Base-by-base conservation (phyloP, 345 rosid genomes). In the Ricinus communis region DNA sequence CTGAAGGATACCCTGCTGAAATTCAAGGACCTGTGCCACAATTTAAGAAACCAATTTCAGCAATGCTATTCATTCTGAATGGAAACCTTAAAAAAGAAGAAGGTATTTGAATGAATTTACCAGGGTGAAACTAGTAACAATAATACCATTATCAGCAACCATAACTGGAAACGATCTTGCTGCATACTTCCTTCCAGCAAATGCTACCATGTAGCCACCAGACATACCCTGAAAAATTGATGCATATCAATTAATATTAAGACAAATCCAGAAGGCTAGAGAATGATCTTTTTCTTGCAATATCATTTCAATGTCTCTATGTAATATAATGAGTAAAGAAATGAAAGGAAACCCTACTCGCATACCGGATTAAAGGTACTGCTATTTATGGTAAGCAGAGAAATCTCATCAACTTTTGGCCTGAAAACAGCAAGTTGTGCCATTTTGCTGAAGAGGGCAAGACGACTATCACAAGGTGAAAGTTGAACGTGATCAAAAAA, bases 381-480 rank as follows among this genome's bases (percentile, higher is more conserved):
- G 73, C 76, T 77, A 19, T 84, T 79, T 82, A 95, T 71, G 73
- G 97, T 84, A n/a, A 95, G 92, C 68, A 91, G 91, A 62, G 99
- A 85, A 53, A 91, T 81, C 82, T 95, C 91, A 11, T 95, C 97
- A 5, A 91, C 89, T 75, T 80, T 82, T 0, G 97, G 97, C 82
- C 97, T 73, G 74, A 90, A 95, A 38, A 91, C 77, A 3, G 97
- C 86, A 4, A 95, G 84, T 76, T 84, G 83, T 0, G 96, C 88
- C 30, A 9, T 46, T 40, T 84, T 81, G 25, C 76, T 65, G 3
- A 85, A 66, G 4, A 95, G 82, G 59, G 74, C 80, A 21, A 91
- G 97, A 25, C 97, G 99, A 15, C 57, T 66, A 66, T 95, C 97
- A 18, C 99, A 90, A 16, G 97, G 99, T 0, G 99, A 95, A 80